A percentile compares a stretch with the other conserved stretches of the same genome.
Evolutionary conservation across 2,329 filamentous ascomycete species (phyloP).

Genomic region (Myriosclerotinia duriaeana): DNA sequence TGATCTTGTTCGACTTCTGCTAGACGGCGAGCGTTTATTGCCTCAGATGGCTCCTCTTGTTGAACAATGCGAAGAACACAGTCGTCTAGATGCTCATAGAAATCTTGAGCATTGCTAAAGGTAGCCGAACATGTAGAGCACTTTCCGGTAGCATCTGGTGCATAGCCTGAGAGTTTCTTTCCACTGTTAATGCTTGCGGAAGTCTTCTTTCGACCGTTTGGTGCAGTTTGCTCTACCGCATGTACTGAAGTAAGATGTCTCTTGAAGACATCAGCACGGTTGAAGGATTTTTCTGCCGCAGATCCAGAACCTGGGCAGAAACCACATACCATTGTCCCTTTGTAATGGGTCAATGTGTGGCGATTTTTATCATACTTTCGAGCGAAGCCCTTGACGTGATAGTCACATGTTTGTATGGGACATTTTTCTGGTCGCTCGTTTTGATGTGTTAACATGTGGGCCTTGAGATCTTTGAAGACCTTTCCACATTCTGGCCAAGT

Average conservation of each 20-base stretch:
- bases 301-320: conserved; percentile 90
- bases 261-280: conserved; percentile 96
- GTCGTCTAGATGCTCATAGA: conserved; percentile 91
- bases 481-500: conserved; percentile 59
- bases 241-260: conserved; percentile 90
- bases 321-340: conserved; percentile 95
- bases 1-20: conserved; percentile 65
- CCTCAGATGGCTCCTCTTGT: conserved; percentile 68
- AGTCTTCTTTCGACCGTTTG: conserved; percentile 78
- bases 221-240: conserved; percentile 88
- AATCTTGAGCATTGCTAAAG: conserved; percentile 87
- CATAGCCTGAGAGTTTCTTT: conserved; percentile 66
- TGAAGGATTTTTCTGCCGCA: conserved; percentile 90
- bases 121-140: conserved; percentile 88
- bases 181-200: conserved; percentile 37
- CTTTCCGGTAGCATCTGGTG: conserved; percentile 76
- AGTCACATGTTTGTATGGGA: conserved; percentile 89
- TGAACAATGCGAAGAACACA: conserved; percentile 71
- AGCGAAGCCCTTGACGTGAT: conserved; percentile 90
- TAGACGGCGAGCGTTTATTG: conserved; percentile 65
- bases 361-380: conserved; percentile 98
- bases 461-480: conserved; percentile 65
- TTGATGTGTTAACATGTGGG: conserved; percentile 96
- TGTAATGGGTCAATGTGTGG: conserved; percentile 95
- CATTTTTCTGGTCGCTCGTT: conserved; percentile 94